Conservation (phyloP, 2,329 filamentous ascomycete species). For the Claviceps capensis region DNA sequence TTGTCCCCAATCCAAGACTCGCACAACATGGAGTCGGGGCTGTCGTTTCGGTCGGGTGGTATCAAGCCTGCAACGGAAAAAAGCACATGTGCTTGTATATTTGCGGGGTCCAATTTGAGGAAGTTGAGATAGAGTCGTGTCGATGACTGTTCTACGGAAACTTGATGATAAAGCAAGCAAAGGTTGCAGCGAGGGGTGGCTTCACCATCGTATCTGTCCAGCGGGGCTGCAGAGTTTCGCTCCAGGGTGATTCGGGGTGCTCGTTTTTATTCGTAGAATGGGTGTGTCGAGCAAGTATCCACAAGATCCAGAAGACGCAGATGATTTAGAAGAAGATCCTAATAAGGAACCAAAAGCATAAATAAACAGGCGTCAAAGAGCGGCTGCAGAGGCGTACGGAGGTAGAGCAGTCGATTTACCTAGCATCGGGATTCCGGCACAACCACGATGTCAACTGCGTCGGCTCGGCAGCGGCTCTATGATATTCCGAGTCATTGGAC, state of each 20-base stretch:
- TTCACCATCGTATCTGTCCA: too few species aligned
- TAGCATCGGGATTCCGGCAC: neutral
- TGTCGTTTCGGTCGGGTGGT: neutral
- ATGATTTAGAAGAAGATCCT: too few species aligned
- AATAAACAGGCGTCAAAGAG: too few species aligned
- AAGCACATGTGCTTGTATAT: neutral
- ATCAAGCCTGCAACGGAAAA: neutral
- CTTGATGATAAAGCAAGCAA: neutral
- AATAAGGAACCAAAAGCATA: too few species aligned
- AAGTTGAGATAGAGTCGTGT: neutral
- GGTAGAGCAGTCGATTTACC: neutral
- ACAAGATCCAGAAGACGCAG: too few species aligned
- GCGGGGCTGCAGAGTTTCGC: too few species aligned
- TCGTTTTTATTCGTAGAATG: too few species aligned
- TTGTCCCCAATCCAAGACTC: too few species aligned
- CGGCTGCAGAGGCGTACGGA: too few species aligned
- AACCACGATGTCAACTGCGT: constrained; percentile 7
- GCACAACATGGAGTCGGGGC: neutral
- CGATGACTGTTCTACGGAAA: too few species aligned
- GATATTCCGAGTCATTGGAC: neutral
- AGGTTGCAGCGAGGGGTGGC: neutral
- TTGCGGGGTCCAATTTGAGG: neutral
- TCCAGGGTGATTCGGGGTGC: too few species aligned
- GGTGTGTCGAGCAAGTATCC: too few species aligned
- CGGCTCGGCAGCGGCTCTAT: constrained; percentile 3